Percentiles rank a stretch among this genome's conserved stretches.
These are phyloP conservation scores for Aspergillus ustus DNA, from an alignment of 2,329 filamentous ascomycete species.

Conservation along the genomic window DNA sequence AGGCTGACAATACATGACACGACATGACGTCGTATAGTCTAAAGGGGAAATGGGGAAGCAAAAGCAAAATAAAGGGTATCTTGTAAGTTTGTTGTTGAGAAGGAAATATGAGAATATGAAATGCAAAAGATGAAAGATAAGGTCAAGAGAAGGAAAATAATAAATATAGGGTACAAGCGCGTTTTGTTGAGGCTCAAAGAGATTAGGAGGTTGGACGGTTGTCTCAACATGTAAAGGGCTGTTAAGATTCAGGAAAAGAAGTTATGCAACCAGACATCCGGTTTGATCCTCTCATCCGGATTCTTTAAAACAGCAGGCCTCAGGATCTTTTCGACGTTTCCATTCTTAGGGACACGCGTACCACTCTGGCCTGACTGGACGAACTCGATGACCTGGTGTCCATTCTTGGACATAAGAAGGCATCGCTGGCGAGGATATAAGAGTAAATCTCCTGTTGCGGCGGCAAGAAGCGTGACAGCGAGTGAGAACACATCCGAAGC, in stretches of 20 bases:
- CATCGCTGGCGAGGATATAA: constrained; percentile 48
- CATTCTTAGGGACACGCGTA: constrained; percentile 44
- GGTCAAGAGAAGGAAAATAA: neutral
- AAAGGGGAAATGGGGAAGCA: constrained; percentile 9
- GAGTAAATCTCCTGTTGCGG: constrained; percentile 51
- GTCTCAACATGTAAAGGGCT: neutral
- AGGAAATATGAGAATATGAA: neutral
- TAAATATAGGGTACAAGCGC: neutral
- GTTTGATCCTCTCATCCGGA: constrained; percentile 35
- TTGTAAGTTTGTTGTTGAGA: neutral
- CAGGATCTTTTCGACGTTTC: constrained; percentile 45
- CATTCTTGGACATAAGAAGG: constrained; percentile 50
- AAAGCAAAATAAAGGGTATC: constrained; percentile 7
- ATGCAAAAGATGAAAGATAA: constrained; percentile 1
- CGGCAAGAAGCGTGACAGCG: constrained; percentile 50
- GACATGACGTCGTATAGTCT: neutral
- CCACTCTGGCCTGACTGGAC: constrained; percentile 44
- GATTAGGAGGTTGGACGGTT: neutral
- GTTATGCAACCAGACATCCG: constrained; percentile 37
- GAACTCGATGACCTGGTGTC: constrained; percentile 49
- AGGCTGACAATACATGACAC: neutral
- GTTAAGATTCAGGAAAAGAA: neutral
- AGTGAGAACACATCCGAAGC: constrained; percentile 53
- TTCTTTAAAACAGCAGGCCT: constrained; percentile 46
- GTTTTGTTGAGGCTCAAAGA: neutral